These are phyloP conservation scores for Elsinoe australis DNA, from an alignment of 2,329 filamentous ascomycete genomes.

Conservation along the genomic window DNA sequence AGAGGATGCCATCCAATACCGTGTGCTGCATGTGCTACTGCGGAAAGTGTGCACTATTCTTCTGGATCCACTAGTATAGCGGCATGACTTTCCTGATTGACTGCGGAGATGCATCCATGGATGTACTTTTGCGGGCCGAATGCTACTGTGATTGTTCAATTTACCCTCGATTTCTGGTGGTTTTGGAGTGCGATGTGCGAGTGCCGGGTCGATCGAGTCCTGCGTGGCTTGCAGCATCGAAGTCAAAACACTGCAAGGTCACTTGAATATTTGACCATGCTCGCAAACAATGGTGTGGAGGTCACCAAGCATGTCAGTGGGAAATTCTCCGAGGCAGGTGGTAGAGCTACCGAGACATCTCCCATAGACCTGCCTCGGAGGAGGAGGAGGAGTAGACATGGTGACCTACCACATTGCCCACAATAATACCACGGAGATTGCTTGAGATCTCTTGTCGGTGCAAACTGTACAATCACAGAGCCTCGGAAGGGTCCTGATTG, in stretches of 20 bases:
- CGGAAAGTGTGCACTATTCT: conserved; percentile 5
- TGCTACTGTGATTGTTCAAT: too few relatives aligned
- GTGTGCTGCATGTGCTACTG: conserved; percentile 9
- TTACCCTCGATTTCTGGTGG: not conserved
- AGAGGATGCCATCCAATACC: too few relatives aligned
- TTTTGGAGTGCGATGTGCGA: too few relatives aligned
- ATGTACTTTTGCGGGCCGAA: not conserved
- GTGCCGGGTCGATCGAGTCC: too few relatives aligned
- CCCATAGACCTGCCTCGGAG: conserved; percentile 4
- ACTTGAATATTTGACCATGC: too few relatives aligned
- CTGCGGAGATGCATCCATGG: conserved; percentile 3
- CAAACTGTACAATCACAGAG: conserved; percentile 6
- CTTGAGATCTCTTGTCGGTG: conserved; percentile 12
- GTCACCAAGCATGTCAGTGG: conserved; percentile 5
- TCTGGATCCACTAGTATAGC: not conserved
- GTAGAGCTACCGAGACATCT: conserved; percentile 5
- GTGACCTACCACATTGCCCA: not conserved
- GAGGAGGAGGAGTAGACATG: too few relatives aligned
- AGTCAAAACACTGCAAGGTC: too few relatives aligned
- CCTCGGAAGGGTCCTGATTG: conserved; percentile 10
- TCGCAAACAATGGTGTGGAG: too few relatives aligned
- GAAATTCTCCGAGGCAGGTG: conserved; percentile 11
- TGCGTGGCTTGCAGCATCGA: too few relatives aligned
- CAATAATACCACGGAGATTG: not conserved
- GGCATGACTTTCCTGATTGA: conserved; percentile 13